Evolutionary conservation across 2,329 filamentous ascomycete species (phyloP), one percentile per base, ranked within the genome.

Genomic region (Calonectria fujianensis): DNA sequence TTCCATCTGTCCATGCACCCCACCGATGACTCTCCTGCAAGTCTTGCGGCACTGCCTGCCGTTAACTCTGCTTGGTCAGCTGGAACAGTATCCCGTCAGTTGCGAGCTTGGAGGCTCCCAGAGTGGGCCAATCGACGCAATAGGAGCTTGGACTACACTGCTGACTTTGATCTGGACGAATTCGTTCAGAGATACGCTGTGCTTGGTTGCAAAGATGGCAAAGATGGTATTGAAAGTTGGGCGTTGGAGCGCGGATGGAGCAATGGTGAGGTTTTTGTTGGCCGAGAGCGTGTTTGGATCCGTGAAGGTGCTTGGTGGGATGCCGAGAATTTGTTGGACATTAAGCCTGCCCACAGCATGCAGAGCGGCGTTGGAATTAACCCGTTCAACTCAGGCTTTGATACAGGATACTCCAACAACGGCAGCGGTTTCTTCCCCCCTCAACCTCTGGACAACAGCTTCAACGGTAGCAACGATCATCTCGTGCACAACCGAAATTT

Each of bases 41-140:
- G 90, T 73, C 87, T 98, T 29, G 93, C 94, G n/a, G 91, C 92
- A 27, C 87, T 95, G 29, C 90, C 93, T 0, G 91, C 94, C 0
- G 89, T 93, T 45, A 94, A 92, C n/a, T 94, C 95, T 2, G 92
- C 94, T 0, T 99, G 97, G 97, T 98, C 96, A 64, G 97, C 97
- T 1, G 96, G 95, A 31, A 93, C 94, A 2, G 94, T 99, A 0
- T 99, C 97, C 3, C 93, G 96, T 73, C 97, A 99, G 84, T 91
- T 99, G 24, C 94, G 97, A 24, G 92, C 96, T 3, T 99, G 97
- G 96, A 92, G 97, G 81, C 88, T 99, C 20, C 94, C 97, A 0
- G 97, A 99, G 84, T 99, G 97, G 97, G 95, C 96, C 1, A 99
- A 98, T 83, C 93, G 96, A 71, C 92, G 97, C 65, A 97, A 96